Percentiles rank a stretch among this genome's conserved stretches.
phyloP scores from a whole-genome alignment of 1,139 yeast genomes.

The Pichia kudriavzevii region DNA sequence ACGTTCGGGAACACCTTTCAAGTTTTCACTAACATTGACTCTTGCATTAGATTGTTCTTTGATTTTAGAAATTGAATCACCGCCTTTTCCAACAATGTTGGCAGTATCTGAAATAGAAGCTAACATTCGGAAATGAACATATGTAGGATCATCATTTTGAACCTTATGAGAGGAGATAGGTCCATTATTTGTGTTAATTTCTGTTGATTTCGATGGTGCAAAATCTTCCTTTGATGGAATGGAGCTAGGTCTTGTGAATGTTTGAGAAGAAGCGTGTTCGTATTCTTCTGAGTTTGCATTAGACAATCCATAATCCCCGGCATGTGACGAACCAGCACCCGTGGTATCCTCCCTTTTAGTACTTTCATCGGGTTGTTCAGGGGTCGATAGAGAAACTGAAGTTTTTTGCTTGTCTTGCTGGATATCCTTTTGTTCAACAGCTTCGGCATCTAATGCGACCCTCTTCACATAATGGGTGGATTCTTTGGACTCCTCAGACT shows the following conservation, averaged over 20 bases:
- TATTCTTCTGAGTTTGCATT: too few relatives aligned
- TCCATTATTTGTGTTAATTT: conserved; percentile 10
- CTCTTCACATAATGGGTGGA: conserved; percentile 39
- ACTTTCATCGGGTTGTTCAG: background rate
- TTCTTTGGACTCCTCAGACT: conserved; percentile 25
- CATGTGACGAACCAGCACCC: background rate
- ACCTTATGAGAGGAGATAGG: conserved; percentile 28
- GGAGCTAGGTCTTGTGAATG: conserved; percentile 10
- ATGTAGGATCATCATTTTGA: conserved; percentile 46
- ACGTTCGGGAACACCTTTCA: conserved; percentile 68
- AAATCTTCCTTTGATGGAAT: conserved; percentile 11
- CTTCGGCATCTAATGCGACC: conserved; percentile 62
- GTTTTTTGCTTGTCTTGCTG: conserved; percentile 36
- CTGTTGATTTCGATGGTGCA: conserved; percentile 1
- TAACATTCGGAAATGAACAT: conserved; percentile 62
- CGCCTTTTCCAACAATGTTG: conserved; percentile 68
- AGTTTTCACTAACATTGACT: conserved; percentile 71
- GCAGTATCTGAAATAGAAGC: conserved; percentile 77
- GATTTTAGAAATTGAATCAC: conserved; percentile 60
- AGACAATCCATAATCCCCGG: too few relatives aligned
- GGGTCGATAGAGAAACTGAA: conserved; percentile 32
- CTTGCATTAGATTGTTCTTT: conserved; percentile 61
- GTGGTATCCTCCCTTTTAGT: background rate
- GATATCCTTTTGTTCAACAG: conserved; percentile 26
- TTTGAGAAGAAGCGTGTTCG: background rate